These are phyloP conservation scores for Dipodascopsis tothii DNA, from an alignment of 805 yeast genomes.

Conservation along the genomic window DNA sequence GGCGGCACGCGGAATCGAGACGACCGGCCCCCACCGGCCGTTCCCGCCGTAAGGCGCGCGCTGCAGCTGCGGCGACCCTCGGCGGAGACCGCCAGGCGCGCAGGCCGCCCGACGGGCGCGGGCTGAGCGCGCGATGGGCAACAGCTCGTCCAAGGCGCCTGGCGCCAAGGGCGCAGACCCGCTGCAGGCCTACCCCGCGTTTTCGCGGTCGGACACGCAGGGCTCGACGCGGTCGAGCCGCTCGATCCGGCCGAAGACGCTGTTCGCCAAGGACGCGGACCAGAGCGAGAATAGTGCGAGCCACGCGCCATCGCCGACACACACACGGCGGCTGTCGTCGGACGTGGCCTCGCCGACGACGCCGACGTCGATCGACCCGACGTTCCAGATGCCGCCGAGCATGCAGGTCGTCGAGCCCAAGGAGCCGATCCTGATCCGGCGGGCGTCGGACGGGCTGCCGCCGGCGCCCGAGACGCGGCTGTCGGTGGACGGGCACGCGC, in stretches of 20 bases:
- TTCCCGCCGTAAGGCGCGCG: too few relatives aligned
- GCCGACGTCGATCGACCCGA: neutral
- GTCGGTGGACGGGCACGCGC: neutral
- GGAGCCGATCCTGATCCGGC: constrained; percentile 58
- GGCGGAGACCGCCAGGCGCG: neutral
- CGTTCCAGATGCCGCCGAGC: constrained; percentile 46
- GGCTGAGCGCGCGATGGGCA: constrained; percentile 30
- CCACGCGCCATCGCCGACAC: constrained; percentile 27
- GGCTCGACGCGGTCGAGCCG: constrained; percentile 32
- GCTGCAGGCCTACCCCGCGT: constrained; percentile 32
- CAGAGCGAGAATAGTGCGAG: constrained; percentile 34
- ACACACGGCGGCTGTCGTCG: constrained; percentile 13
- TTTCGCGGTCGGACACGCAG: constrained; percentile 36
- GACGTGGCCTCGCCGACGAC: constrained; percentile 8
- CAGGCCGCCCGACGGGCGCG: neutral
- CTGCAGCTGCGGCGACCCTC: too few relatives aligned
- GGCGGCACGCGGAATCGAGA: too few relatives aligned
- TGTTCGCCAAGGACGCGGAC: constrained; percentile 23
- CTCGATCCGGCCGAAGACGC: constrained; percentile 26
- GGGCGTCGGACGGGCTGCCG: constrained; percentile 10
- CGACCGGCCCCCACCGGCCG: too few relatives aligned
- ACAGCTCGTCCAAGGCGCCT: constrained; percentile 29
- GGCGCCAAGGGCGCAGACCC: constrained; percentile 23
- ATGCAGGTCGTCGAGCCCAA: constrained; percentile 66
- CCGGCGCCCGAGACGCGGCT: neutral